phyloP scores from a whole-genome alignment of 345 rosid genomes.

The Euphorbia lathyris region DNA sequence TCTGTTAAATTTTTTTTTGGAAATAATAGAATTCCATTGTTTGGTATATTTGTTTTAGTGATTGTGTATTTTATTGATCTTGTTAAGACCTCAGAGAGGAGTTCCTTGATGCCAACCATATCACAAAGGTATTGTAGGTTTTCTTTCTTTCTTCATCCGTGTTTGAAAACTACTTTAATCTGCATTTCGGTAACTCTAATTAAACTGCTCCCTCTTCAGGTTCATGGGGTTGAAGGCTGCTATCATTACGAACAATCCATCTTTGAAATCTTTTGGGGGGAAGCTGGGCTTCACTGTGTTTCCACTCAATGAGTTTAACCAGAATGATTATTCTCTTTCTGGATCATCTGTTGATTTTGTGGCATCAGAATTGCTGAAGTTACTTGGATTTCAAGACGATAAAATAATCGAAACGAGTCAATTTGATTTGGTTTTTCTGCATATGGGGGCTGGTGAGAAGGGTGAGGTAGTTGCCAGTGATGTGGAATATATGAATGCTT shows the following conservation, averaged over 20 bases:
- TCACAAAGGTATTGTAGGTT: conserved; percentile 50
- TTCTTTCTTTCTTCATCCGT: background rate
- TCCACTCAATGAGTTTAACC: conserved; percentile 32
- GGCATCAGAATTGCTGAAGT: conserved; percentile 39
- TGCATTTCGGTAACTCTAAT: background rate
- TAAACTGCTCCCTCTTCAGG: conserved; percentile 33
- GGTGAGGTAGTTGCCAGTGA: conserved; percentile 15
- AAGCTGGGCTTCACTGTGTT: conserved; percentile 51
- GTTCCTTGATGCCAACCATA: conserved; percentile 32
- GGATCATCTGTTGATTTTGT: conserved; percentile 28
- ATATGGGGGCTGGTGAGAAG: conserved; percentile 47
- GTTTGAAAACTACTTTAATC: background rate
- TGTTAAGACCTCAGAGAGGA: conserved; percentile 33
- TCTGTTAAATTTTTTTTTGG: background rate
- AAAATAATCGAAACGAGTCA: conserved; percentile 41
- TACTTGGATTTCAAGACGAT: conserved; percentile 73
- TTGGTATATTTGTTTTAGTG: conserved; percentile 2
- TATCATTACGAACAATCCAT: conserved; percentile 44
- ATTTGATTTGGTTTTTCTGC: conserved; percentile 68
- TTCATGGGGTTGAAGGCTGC: conserved; percentile 88
- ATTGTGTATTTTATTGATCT: conserved; percentile 15
- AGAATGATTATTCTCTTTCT: conserved; percentile 21
- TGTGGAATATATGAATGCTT: conserved; percentile 41
- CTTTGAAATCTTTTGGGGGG: conserved; percentile 47
- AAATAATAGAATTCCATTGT: background rate